A percentile compares a stretch with the other conserved stretches of the same genome.
phyloP scores from a whole-genome alignment of 352 stramenopile genomes.

The Pythium brassicae region DNA sequence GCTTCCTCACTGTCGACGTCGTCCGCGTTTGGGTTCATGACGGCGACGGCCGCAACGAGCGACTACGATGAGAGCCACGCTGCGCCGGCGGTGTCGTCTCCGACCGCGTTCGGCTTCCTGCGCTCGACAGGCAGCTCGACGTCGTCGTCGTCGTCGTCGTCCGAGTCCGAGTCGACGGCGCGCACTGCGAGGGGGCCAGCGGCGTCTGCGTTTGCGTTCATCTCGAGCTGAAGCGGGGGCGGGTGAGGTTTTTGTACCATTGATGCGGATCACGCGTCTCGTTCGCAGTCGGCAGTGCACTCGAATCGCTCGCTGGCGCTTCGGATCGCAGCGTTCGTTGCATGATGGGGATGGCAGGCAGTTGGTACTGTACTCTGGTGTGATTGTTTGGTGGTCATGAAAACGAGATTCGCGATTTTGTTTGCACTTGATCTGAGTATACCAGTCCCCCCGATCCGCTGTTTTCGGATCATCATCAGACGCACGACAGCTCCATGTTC shows the following conservation, averaged over 20 bases:
- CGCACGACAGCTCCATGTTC: not conserved
- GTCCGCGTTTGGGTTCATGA: slow-evolving; percentile 43
- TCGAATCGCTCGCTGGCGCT: too few relatives aligned
- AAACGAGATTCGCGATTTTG: too few relatives aligned
- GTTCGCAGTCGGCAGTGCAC: too few relatives aligned
- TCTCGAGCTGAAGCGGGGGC: slow-evolving; percentile 30
- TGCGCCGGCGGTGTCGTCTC: slow-evolving; percentile 28
- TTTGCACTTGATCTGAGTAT: too few relatives aligned
- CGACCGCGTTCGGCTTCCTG: slow-evolving; percentile 61
- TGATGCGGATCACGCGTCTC: too few relatives aligned
- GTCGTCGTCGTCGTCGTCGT: slow-evolving; percentile 19
- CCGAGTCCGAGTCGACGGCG: slow-evolving; percentile 8
- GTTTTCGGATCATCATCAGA: not conserved
- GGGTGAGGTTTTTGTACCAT: too few relatives aligned
- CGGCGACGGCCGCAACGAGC: not conserved
- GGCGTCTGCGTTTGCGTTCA: slow-evolving; percentile 61
- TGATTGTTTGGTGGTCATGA: too few relatives aligned
- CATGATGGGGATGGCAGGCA: too few relatives aligned
- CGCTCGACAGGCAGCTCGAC: slow-evolving; percentile 19
- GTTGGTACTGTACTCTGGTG: too few relatives aligned
- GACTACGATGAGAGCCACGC: not conserved
- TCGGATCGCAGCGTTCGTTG: too few relatives aligned
- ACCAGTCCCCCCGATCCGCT: too few relatives aligned
- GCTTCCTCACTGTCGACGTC: slow-evolving; percentile 18
- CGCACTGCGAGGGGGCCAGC: slow-evolving; percentile 15